These are phyloP conservation scores for Chrysosporium keratinophilum DNA, from an alignment of 2,329 filamentous ascomycete genomes.

Conservation along the genomic window DNA sequence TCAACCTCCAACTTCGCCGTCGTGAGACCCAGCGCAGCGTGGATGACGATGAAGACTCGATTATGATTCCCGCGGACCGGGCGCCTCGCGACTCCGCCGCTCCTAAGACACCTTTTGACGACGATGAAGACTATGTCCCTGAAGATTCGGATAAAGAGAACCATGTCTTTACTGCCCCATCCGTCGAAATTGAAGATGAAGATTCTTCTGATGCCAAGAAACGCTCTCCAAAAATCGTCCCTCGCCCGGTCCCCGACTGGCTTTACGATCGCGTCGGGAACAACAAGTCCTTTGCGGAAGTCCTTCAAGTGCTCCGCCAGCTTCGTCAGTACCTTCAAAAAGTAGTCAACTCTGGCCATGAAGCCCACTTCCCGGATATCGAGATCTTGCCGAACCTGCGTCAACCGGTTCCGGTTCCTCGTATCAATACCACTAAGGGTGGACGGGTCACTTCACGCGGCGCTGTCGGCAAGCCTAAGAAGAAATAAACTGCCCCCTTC, in stretches of 20 bases:
- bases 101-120: neutral
- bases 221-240: conserved; percentile 21
- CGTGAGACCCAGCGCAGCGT: conserved; percentile 38
- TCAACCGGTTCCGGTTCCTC: conserved; percentile 6
- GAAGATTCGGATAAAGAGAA: neutral
- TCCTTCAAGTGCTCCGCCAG: conserved; percentile 22
- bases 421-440: neutral
- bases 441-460: conserved; percentile 1
- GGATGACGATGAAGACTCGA: neutral
- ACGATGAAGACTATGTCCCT: neutral
- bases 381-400: conserved; percentile 31
- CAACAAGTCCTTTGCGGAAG: conserved; percentile 24
- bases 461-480: neutral
- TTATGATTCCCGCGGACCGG: neutral
- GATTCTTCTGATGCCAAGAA: conserved; percentile 11
- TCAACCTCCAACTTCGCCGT: conserved; percentile 54
- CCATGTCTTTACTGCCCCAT: neutral
- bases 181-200: neutral
- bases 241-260: conserved; percentile 28
- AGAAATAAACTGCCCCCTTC: neutral
- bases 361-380: conserved; percentile 30
- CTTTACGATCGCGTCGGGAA: conserved; percentile 20
- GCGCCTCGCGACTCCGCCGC: neutral
- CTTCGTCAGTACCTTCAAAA: conserved; percentile 20
- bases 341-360: conserved; percentile 12